Conservation (phyloP, 2,329 filamentous ascomycete species). For the Lasiodiplodia theobromae region DNA sequence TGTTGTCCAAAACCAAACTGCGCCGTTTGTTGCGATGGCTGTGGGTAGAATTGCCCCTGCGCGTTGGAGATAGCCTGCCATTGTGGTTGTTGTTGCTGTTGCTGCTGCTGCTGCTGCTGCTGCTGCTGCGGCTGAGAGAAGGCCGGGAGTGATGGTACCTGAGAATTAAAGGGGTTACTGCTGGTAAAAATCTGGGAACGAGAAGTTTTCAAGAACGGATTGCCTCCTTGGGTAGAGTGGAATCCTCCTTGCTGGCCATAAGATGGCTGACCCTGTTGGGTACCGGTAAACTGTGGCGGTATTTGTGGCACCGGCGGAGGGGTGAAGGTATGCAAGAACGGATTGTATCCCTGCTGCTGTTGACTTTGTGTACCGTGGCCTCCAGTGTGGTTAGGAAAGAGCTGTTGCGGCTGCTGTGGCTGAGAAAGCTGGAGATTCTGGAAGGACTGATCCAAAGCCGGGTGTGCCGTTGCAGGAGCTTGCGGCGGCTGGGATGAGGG, state of each 20-base stretch:
- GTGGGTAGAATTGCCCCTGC: conserved; percentile 31
- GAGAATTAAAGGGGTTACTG: conserved; percentile 49
- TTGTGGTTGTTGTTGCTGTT: conserved; percentile 45
- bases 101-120: conserved; percentile 39
- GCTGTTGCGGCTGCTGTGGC: conserved; percentile 56
- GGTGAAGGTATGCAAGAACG: conserved; percentile 50
- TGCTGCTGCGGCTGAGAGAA: conserved; percentile 50
- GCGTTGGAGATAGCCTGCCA: conserved; percentile 30
- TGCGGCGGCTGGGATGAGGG: conserved; percentile 41
- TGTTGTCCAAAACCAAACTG: conserved; percentile 35
- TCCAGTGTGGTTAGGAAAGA: conserved; percentile 80
- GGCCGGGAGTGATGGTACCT: conserved; percentile 32
- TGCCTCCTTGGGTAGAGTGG: conserved; percentile 39
- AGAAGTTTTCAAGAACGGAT: conserved; percentile 54
- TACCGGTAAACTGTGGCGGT: conserved; percentile 46
- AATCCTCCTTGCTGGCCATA: conserved; percentile 41
- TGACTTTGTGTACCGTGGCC: conserved; percentile 57
- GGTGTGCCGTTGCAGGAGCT: conserved; percentile 37
- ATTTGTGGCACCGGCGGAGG: conserved; percentile 52
- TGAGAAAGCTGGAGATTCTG: conserved; percentile 73
- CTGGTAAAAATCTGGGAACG: conserved; percentile 53
- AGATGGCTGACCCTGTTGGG: conserved; percentile 29
- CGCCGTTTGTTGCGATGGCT: conserved; percentile 37
- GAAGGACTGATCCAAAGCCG: conserved; percentile 71
- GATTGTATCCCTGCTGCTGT: conserved; percentile 47